Evolutionary conservation across 345 rosid species (phyloP), one percentile per base, ranked within the genome.

Genomic region (Populus euphratica): DNA sequence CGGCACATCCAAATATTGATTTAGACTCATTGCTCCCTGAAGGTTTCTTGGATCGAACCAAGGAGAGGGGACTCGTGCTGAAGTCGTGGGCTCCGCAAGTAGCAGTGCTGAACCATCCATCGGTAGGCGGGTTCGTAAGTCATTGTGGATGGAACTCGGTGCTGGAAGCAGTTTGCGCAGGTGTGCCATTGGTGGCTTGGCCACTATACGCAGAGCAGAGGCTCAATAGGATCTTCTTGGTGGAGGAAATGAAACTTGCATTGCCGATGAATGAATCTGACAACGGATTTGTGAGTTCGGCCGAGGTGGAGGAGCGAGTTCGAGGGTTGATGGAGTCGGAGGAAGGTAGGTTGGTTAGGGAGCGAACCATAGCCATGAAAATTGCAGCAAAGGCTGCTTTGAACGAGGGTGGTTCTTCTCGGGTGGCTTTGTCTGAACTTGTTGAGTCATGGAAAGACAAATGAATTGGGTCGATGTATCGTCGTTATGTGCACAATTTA

Each of bases 61-160:
- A 41, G 25, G 82, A 77, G 16, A 83, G 73, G 78, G 93, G 96
- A 6, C 64, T 84, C 70, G 87, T 86, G 47, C 81, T 89, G 70
- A 83, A 86, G 77, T 81, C 85, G 2, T 90, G 92, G 92, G 91
- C 89, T 0, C 92, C 91, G 2, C 93, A 91, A 72, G 85, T 88
- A 68, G 86, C 80, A 17, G 85, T 90, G 36, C 68, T 88, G 79
- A 87, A 71, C 39, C 92, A 87, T 38, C 78, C 69, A 10, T 80
- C 92, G 0, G 76, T 87, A 1, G 90, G 91, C 2, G 92, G 92
- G 29, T 91, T 91, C 52, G 91, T 90, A 27, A 90, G 84, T 64
- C 93, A 90, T 76, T 85, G 92, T 43, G 92, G 96, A 8, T 91
- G 92, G 93, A 91, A 90, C 77, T 89, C 92, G 0, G 80, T 85